These are phyloP conservation scores for Fusarium euwallaceae DNA, from an alignment of 2,329 filamentous ascomycete genomes.

Conservation along the genomic window DNA sequence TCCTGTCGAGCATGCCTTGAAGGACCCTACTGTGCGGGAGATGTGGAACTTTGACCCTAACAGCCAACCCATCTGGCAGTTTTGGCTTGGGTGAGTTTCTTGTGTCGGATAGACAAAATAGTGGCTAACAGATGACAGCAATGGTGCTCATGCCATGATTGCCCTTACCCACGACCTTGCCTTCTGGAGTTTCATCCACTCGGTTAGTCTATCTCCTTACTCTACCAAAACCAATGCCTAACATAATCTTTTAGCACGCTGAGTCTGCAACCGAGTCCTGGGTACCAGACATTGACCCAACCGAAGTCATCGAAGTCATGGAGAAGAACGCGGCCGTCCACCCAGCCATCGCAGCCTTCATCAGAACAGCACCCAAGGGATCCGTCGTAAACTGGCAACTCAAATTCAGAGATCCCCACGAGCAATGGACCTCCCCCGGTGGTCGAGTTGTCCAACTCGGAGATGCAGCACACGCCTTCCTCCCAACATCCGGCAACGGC, in stretches of 20 bases:
- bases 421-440: constrained; percentile 33
- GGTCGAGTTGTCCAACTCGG: constrained; percentile 32
- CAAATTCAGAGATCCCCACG: constrained; percentile 34
- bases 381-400: constrained; percentile 37
- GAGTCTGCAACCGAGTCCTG: constrained; percentile 32
- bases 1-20: constrained; percentile 26
- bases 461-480: constrained; percentile 30
- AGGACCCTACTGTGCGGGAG: constrained; percentile 22
- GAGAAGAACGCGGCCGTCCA: constrained; percentile 34
- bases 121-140: not conserved
- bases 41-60: constrained; percentile 34
- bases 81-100: constrained; percentile 25
- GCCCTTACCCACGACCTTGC: constrained; percentile 21
- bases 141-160: constrained; percentile 34
- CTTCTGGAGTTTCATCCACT: constrained; percentile 37
- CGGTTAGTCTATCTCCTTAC: too few species aligned
- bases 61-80: constrained; percentile 25
- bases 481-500: constrained; percentile 30
- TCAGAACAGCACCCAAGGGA: constrained; percentile 31
- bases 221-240: too few species aligned
- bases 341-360: constrained; percentile 25
- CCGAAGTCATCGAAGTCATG: constrained; percentile 27
- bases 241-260: too few species aligned
- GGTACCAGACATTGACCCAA: constrained; percentile 27
- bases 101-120: fast-evolving